Evolutionary conservation across 208 protist genomes (phyloP).

Genomic region (Trypanosoma platydactyli): DNA sequence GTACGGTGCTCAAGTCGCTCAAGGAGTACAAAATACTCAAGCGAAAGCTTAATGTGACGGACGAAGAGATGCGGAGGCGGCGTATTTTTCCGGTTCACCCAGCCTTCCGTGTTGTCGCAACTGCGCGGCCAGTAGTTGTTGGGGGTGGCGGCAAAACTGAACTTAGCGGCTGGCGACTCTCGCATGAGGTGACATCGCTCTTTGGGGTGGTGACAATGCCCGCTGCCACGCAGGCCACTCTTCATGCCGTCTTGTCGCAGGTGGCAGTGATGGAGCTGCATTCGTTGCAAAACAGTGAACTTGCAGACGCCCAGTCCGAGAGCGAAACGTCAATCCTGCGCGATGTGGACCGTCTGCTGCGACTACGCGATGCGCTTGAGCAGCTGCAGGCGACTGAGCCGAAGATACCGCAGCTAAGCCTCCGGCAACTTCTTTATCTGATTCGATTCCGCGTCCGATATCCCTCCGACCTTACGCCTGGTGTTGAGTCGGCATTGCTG

Average conservation of each 20-base stretch:
- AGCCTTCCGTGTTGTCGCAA: constrained; percentile 89
- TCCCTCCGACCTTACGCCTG: constrained; percentile 46
- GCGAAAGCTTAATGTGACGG: constrained; percentile 36
- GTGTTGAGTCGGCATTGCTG: constrained; percentile 59
- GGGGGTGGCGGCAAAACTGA: constrained; percentile 13
- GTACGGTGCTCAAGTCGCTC: constrained; percentile 76
- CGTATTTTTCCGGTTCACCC: constrained; percentile 87
- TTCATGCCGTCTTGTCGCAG: constrained; percentile 49
- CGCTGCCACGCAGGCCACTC: constrained; percentile 36
- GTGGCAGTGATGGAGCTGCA: constrained; percentile 46
- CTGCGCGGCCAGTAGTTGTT: constrained; percentile 48
- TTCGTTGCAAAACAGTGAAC: constrained; percentile 4
- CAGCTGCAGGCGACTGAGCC: constrained; percentile 48
- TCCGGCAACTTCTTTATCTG: constrained; percentile 73
- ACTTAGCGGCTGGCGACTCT: constrained; percentile 54
- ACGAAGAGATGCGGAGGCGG: constrained; percentile 50
- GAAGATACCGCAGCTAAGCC: constrained; percentile 71
- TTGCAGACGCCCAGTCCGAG: constrained; percentile 9
- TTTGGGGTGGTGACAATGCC: constrained; percentile 90
- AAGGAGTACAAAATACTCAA: constrained; percentile 66
- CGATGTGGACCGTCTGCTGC: constrained; percentile 44
- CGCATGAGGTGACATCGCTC: constrained; percentile 79
- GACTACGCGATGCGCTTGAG: constrained; percentile 51
- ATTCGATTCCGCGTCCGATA: constrained; percentile 60
- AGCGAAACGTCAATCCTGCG: background rate